Conservation (phyloP, 2,329 filamentous ascomycete genomes). For the Colletotrichum abscissum region DNA sequence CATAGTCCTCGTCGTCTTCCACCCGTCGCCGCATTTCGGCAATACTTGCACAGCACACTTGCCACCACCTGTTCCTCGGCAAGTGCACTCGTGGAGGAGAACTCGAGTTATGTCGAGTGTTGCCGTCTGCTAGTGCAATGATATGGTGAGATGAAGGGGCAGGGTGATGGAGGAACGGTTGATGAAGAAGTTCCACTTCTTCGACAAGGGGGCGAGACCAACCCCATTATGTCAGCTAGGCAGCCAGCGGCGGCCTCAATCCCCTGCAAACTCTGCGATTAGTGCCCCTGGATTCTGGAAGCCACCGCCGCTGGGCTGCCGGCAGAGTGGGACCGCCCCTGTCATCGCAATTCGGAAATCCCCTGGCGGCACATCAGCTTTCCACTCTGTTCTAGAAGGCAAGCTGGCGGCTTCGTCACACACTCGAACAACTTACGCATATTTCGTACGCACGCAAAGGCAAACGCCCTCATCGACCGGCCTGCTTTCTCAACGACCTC, state of each 20-base stretch:
- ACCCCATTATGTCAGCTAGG: background rate
- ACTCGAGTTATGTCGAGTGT: background rate
- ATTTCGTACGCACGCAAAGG: background rate
- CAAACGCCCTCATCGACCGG: background rate
- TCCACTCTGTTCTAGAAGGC: constrained; percentile 30
- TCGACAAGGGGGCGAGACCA: background rate
- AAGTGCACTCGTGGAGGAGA: background rate
- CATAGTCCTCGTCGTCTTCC: constrained; percentile 39
- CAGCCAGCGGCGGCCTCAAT: background rate
- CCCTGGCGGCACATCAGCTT: constrained; percentile 16
- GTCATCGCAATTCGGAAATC: constrained; percentile 11
- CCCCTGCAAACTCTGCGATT: constrained; percentile 17
- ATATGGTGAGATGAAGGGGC: background rate
- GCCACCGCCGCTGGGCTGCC: constrained; percentile 4
- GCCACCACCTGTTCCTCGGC: background rate
- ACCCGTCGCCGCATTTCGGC: constrained; percentile 13
- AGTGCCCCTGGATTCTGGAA: background rate
- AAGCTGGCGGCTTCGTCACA: constrained; percentile 16
- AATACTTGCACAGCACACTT: background rate
- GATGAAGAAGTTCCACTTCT: background rate
- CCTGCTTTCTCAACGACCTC: constrained; percentile 7
- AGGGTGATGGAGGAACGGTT: background rate
- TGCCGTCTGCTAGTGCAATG: background rate
- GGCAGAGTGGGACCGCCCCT: constrained; percentile 21
- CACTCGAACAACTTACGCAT: background rate